Evolutionary conservation across 129 eudicot genomes (phyloP), one percentile per base, ranked within the genome.

Genomic region (Heracleum sosnowskyi): DNA sequence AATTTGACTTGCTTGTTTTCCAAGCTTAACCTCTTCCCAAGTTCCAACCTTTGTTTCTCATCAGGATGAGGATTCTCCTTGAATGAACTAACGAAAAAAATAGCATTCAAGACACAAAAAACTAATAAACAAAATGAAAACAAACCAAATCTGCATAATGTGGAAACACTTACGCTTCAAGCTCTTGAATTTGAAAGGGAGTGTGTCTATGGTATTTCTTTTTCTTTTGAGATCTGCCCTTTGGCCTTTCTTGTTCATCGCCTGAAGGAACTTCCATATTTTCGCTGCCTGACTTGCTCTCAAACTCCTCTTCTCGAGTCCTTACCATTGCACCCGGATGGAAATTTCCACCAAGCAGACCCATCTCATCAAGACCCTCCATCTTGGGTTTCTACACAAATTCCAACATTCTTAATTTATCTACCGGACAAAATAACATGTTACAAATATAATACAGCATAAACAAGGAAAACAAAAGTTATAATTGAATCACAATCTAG

Each of bases 1-100:
- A 89, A 90, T 72, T 93, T 89, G 60, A 93, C 98, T 83, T 93
- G 96, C 73, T 82, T 90, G 84, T 77, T 85, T 79, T 89, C 96
- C 91, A 93, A 84, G 79, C 81, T 77, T 66, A 93, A 84, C 72
- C 80, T 87, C 88, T 85, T 87, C 26, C 94, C 96, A 73, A 93
- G 89, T 53, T 92, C 96, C 77, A 84, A 68, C 71, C 98, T 84
- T 84, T 81, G 91, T 74, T 87, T 90, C 85, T 93, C 96, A 84
- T 92, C 93, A 69, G 97, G 97, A 73, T 90, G 96, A 45, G 96
- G 90, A 78, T 91, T 88, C 76, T 84, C 89, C 87, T 89, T 90
- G 82, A 93, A 90, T 13, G 86, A 80, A 84, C 98, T 93, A 81
- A 33, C 16, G 24, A 29, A 31, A 60, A 84, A 16, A 26, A 63